Conservation (phyloP, 2,329 filamentous ascomycete species). For the Albifimbria verrucaria region DNA sequence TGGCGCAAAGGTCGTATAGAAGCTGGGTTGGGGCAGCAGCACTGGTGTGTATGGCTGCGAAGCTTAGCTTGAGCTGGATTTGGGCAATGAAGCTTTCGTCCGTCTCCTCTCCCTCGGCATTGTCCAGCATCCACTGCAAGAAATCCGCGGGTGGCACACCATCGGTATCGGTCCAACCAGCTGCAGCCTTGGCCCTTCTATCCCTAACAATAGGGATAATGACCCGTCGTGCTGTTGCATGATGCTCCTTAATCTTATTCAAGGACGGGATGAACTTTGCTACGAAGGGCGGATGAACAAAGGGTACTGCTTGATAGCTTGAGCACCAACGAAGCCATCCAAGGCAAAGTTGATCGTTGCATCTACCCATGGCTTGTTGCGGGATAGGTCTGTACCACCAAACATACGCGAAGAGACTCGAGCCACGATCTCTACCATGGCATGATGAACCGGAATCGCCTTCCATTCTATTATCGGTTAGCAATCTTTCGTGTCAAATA, state of each 20-base stretch:
- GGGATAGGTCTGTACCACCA: conserved; percentile 16
- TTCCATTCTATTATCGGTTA: conserved; percentile 16
- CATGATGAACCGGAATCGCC: conserved; percentile 15
- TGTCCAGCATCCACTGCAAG: conserved; percentile 13
- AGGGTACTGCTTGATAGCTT: conserved; percentile 14
- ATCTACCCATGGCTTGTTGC: conserved; percentile 26
- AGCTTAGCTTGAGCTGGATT: conserved; percentile 23
- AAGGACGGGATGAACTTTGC: conserved; percentile 21
- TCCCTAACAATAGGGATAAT: conserved; percentile 21
- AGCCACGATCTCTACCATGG: conserved; percentile 22
- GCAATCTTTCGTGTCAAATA: no score
- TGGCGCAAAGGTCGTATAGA: conserved; percentile 20
- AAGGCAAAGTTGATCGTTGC: conserved; percentile 23
- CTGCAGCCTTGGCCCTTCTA: conserved; percentile 10
- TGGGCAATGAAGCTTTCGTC: conserved; percentile 17
- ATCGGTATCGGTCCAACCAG: conserved; percentile 3
- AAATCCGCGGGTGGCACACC: conserved; percentile 12
- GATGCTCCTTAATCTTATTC: conserved; percentile 20
- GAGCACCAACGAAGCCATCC: conserved; percentile 24
- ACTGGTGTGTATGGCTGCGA: conserved; percentile 25
- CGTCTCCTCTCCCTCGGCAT: conserved; percentile 14
- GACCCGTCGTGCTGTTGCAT: conserved; percentile 15
- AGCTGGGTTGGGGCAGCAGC: conserved; percentile 20
- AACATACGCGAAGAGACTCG: conserved; percentile 26
- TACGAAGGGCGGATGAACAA: conserved; percentile 5